A percentile compares a stretch with the other conserved stretches of the same genome.
Evolutionary conservation across 768 basidiomycete species (phyloP).

Genomic region (Candolleomyces aberdarensis): DNA sequence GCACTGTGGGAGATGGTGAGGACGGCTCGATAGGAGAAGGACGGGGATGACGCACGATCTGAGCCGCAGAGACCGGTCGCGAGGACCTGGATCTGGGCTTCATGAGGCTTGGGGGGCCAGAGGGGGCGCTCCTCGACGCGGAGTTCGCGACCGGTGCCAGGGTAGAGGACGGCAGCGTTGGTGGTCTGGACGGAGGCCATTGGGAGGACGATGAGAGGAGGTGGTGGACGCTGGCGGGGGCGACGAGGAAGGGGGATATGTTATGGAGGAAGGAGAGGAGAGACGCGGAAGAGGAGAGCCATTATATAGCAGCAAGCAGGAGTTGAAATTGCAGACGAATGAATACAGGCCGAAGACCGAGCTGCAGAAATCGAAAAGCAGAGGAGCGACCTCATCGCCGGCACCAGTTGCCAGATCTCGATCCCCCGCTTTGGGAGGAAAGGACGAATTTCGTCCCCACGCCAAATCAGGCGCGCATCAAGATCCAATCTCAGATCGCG

Average conservation of each 20-base stretch:
- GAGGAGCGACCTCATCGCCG: neutral
- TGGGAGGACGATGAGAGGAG: constrained; percentile 13
- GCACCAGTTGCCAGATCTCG: neutral
- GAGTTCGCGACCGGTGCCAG: constrained; percentile 64
- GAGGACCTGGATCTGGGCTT: constrained; percentile 76
- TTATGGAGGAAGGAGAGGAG: too few relatives aligned
- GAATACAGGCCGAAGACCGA: too few relatives aligned
- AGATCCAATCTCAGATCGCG: neutral
- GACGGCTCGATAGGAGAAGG: neutral
- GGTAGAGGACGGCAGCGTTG: constrained; percentile 78
- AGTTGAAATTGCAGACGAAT: too few relatives aligned
- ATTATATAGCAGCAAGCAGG: too few relatives aligned
- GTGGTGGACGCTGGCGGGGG: neutral
- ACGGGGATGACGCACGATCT: constrained; percentile 51
- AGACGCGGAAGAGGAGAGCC: too few relatives aligned
- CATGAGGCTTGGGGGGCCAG: constrained; percentile 66
- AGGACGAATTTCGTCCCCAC: neutral
- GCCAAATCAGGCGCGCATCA: neutral
- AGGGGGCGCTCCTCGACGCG: constrained; percentile 71
- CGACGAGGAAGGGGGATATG: too few relatives aligned
- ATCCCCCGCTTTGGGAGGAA: neutral
- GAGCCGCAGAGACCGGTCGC: constrained; percentile 91
- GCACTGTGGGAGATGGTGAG: constrained; percentile 48
- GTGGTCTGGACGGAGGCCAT: constrained; percentile 40
- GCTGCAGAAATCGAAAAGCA: neutral